phyloP scores from a whole-genome alignment of 2,329 filamentous ascomycete species.

The Fusarium nisikadoi region DNA sequence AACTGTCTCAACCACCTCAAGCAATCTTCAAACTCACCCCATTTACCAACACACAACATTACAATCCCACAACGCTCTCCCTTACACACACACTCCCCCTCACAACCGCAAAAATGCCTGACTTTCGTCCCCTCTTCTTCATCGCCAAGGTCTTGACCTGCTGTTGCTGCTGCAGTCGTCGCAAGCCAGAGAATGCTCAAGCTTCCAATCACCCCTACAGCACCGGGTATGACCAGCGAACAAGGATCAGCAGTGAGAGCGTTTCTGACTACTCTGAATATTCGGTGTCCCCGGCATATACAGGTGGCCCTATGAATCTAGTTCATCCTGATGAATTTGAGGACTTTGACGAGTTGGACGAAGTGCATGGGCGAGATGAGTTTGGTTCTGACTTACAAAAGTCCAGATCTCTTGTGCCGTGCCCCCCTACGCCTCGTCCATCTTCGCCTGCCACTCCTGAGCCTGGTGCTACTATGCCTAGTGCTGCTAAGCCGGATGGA shows the following conservation, averaged over 20 bases:
- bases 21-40: not conserved
- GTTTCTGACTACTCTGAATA: not conserved
- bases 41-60: not conserved
- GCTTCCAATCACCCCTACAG: not conserved
- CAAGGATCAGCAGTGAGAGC: not conserved
- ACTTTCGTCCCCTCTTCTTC: constrained; percentile 30
- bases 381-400: not conserved
- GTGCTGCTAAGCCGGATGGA: not conserved
- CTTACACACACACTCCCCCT: not conserved
- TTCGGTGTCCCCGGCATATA: not conserved
- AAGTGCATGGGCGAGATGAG: not conserved
- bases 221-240: not conserved
- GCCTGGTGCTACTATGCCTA: not conserved
- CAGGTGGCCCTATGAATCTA: not conserved
- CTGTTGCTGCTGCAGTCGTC: not conserved
- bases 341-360: not conserved
- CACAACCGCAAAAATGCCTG: constrained; percentile 14
- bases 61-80: not conserved
- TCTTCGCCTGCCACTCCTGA: not conserved
- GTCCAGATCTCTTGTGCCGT: not conserved
- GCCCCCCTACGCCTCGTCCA: not conserved
- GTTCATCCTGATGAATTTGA: constrained; percentile 6
- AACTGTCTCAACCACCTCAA: not conserved
- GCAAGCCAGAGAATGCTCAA: not conserved
- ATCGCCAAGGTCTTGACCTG: constrained; percentile 9